A percentile compares a stretch with the other conserved stretches of the same genome.
These are phyloP conservation scores for Flaveria sonorensis DNA, from an alignment of 129 eudicot genomes.

Conservation along the genomic window DNA sequence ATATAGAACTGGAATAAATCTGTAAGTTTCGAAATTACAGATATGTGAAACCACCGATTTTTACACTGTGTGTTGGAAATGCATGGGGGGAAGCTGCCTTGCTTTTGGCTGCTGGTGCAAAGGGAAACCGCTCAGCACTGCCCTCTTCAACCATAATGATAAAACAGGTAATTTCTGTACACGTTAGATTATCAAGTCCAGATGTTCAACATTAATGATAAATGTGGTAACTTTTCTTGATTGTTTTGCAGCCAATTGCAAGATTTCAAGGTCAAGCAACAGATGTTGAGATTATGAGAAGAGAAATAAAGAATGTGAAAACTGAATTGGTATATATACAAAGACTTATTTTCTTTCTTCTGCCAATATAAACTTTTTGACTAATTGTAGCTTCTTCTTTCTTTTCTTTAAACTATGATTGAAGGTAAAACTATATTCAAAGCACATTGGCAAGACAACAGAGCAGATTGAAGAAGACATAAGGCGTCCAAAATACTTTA, in stretches of 20 bases:
- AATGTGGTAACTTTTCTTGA: neutral
- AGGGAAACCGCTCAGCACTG: slow-evolving; percentile 93
- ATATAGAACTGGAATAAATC: neutral
- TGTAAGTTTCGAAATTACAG: slow-evolving; percentile 38
- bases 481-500: slow-evolving; percentile 88
- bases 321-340: slow-evolving; percentile 36
- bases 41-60: slow-evolving; percentile 74
- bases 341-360: slow-evolving; percentile 11
- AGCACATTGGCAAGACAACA: slow-evolving; percentile 62
- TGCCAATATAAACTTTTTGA: neutral
- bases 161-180: slow-evolving; percentile 55
- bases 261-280: slow-evolving; percentile 88
- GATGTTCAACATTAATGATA: neutral
- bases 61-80: slow-evolving; percentile 89
- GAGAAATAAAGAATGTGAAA: slow-evolving; percentile 66
- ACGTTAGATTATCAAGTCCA: neutral
- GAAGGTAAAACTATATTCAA: slow-evolving; percentile 77
- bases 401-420: neutral
- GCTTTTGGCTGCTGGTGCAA: slow-evolving; percentile 89
- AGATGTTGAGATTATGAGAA: slow-evolving; percentile 78
- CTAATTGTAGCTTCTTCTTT: neutral
- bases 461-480: slow-evolving; percentile 91
- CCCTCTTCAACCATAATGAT: slow-evolving; percentile 96
- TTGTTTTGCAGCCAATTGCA: slow-evolving; percentile 79
- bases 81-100: slow-evolving; percentile 99